Evolutionary conservation across 1,139 yeast species (phyloP), one percentile per base, ranked within the genome.

Genomic region (Pichia sp.): DNA sequence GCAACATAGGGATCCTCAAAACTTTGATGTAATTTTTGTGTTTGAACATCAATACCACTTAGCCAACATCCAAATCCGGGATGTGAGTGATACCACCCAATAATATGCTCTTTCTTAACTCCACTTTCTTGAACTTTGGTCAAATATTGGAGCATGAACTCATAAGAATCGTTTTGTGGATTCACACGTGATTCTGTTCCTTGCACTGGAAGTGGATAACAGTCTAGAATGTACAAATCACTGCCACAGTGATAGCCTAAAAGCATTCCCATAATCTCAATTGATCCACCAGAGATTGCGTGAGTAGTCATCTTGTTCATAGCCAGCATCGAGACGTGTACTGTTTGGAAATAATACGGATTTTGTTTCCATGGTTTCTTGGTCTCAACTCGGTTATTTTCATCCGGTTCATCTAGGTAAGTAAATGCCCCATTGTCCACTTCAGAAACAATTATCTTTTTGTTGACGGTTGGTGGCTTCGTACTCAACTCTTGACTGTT

Each of bases 1-100:
- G 96, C 96, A 45, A 87, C 63, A 54, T 85, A 87, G 1, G 96
- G 96, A 52, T 87, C 96, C 56, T 87, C 96, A 54, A 77, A 86
- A 42, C 72, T 74, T 58, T 87, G 96, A 53, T 88, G 87, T 57
- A 88, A 62, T 40, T 73, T 66, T 55, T 91, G 96, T 0, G 96
- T 87, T 38, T 83, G 77, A 22, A 87, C 93, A 59, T 87, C 96
- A 33, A 87, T 86, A 14, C 91, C 93, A 44, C 91, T 78, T 29
- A 87, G 61, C 94, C 96, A 83, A 56, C 96, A 84, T 28, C 96
- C 97, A 58, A 87, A 91, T 0, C 96, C 96, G 0, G 97, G 97
- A 58, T 91, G 98, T 3, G 96, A 87, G 59, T 91, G 95, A 59
- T 88, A 84, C 94, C 94, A 84, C 7, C 96, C 96, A 13, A 87